Evolutionary conservation across 2,329 filamentous ascomycete genomes (phyloP).

Genomic region (Diaporthe velutina): DNA sequence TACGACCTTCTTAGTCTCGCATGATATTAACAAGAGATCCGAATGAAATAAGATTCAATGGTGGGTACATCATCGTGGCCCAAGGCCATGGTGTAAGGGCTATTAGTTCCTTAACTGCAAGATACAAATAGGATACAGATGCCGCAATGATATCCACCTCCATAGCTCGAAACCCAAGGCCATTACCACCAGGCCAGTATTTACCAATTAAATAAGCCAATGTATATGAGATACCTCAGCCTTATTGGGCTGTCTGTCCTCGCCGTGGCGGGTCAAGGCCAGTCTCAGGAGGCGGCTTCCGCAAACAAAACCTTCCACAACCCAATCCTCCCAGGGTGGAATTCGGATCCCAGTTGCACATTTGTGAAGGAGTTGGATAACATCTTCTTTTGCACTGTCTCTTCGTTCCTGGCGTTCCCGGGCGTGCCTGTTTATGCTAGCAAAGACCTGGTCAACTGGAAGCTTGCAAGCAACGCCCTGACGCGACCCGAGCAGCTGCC

Average conservation of each 20-base stretch:
- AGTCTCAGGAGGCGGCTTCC: neutral
- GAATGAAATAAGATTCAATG: neutral
- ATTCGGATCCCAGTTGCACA: conserved; percentile 59
- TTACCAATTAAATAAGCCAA: neutral
- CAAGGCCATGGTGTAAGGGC: neutral
- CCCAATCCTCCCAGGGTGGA: conserved; percentile 60
- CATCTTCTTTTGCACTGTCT: conserved; percentile 59
- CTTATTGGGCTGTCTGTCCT: neutral
- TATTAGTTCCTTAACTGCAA: neutral
- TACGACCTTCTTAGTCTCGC: conserved; percentile 12
- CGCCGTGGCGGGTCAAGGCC: conserved; percentile 1
- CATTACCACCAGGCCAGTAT: neutral
- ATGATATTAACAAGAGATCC: neutral
- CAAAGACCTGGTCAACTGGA: conserved; percentile 58
- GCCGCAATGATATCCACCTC: neutral
- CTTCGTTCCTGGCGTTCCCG: conserved; percentile 59
- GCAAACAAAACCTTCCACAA: conserved; percentile 52
- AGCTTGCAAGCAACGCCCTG: conserved; percentile 41
- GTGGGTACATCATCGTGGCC: neutral
- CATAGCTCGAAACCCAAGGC: neutral
- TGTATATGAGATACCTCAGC: neutral
- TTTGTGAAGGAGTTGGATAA: conserved; percentile 53
- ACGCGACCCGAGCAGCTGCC: conserved; percentile 32
- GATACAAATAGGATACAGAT: neutral
- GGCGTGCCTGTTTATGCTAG: conserved; percentile 59